Percentiles rank a stretch among this genome's conserved stretches.
Evolutionary conservation across 2,329 filamentous ascomycete genomes (phyloP).

Genomic region (Arthrobotrys iridis): DNA sequence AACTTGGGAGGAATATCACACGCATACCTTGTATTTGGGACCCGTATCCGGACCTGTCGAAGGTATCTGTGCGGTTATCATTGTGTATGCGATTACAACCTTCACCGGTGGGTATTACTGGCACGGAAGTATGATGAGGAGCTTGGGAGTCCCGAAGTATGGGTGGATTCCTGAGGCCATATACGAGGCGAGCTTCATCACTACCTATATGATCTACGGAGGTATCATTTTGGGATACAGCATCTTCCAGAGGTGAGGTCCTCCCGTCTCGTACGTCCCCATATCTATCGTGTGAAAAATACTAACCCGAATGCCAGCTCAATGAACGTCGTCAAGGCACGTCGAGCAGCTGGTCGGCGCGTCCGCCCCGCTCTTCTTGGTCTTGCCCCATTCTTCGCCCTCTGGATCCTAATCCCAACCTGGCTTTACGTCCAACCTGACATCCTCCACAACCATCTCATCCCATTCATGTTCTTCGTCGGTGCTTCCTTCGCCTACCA

Average conservation of each 20-base stretch:
- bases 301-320: slow-evolving; percentile 65
- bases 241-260: slow-evolving; percentile 72
- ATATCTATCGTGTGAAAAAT: not conserved
- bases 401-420: slow-evolving; percentile 78
- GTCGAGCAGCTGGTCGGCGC: slow-evolving; percentile 76
- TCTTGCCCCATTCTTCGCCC: slow-evolving; percentile 79
- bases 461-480: slow-evolving; percentile 89
- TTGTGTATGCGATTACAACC: slow-evolving; percentile 84
- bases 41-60: slow-evolving; percentile 94
- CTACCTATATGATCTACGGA: slow-evolving; percentile 93
- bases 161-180: slow-evolving; percentile 74
- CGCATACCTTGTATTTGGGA: slow-evolving; percentile 90
- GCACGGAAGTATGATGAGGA: slow-evolving; percentile 81
- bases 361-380: slow-evolving; percentile 80
- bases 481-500: slow-evolving; percentile 93
- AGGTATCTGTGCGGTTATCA: slow-evolving; percentile 83
- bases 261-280: not conserved
- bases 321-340: slow-evolving; percentile 83
- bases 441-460: slow-evolving; percentile 82
- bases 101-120: slow-evolving; percentile 91
- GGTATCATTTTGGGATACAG: slow-evolving; percentile 83
- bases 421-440: slow-evolving; percentile 87
- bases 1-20: slow-evolving; percentile 99
- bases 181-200: slow-evolving; percentile 84
- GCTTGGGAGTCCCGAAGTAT: slow-evolving; percentile 63